These are phyloP conservation scores for Boletus semigastroideus DNA, from an alignment of 1,284 basidiomycete genomes.

Conservation along the genomic window DNA sequence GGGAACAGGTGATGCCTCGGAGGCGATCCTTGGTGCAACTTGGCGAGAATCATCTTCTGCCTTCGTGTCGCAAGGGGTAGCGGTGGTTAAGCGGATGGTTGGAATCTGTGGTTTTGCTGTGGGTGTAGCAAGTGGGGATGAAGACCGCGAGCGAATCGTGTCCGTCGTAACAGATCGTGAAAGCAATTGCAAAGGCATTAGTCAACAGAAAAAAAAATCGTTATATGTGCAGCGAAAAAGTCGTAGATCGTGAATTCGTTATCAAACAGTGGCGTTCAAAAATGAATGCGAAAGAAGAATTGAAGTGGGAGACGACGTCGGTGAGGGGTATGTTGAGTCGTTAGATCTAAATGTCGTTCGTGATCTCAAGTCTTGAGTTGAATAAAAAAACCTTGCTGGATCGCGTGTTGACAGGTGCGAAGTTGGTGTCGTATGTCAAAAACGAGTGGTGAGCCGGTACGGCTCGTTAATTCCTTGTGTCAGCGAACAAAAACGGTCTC, in stretches of 20 bases:
- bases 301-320: background rate
- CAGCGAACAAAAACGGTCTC: conserved; percentile 18
- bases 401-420: conserved; percentile 11
- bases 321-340: conserved; percentile 18
- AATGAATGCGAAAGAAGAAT: conserved; percentile 17
- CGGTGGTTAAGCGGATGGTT: conserved; percentile 66
- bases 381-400: conserved; percentile 15
- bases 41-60: conserved; percentile 37
- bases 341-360: conserved; percentile 21
- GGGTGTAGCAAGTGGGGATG: conserved; percentile 32
- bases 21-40: conserved; percentile 36
- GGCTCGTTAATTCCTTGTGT: conserved; percentile 19
- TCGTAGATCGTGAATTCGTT: conserved; percentile 25
- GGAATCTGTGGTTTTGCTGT: conserved; percentile 42
- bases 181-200: conserved; percentile 33
- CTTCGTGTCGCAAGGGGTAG: conserved; percentile 58
- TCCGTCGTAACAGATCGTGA: conserved; percentile 31
- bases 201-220: conserved; percentile 19
- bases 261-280: conserved; percentile 16
- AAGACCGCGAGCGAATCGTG: conserved; percentile 25
- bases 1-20: conserved; percentile 32
- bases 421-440: conserved; percentile 15
- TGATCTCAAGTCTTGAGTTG: conserved; percentile 20
- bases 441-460: conserved; percentile 22
- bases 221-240: conserved; percentile 28